A percentile compares a stretch with the other conserved stretches of the same genome.
These are phyloP conservation scores for Cutaneotrichosporon cyanovorans DNA, from an alignment of 1,284 basidiomycete genomes.

Conservation along the genomic window DNA sequence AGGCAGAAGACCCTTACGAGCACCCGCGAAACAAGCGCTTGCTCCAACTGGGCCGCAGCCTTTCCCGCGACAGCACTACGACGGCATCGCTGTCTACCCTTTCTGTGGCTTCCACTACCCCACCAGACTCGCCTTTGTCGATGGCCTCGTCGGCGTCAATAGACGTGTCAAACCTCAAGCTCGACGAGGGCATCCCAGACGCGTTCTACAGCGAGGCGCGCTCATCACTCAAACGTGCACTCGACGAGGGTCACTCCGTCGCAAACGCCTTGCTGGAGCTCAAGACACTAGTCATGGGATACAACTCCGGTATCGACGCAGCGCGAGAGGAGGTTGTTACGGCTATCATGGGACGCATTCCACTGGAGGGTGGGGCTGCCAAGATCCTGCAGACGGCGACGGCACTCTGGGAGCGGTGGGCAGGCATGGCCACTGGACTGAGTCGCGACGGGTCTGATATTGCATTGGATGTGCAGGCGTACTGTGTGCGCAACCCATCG, in stretches of 20 bases:
- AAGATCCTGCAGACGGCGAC: conserved; percentile 23
- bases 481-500: conserved; percentile 7
- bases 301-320: conserved; percentile 43
- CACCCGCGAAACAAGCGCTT: conserved; percentile 43
- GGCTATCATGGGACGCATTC: conserved; percentile 37
- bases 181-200: conserved; percentile 27
- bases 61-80: conserved; percentile 31
- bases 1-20: conserved; percentile 45
- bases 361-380: conserved; percentile 20
- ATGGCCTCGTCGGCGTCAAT: conserved; percentile 12
- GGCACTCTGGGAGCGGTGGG: conserved; percentile 38
- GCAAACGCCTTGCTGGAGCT: conserved; percentile 43
- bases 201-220: conserved; percentile 37
- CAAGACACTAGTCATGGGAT: conserved; percentile 41
- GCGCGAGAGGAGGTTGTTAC: conserved; percentile 41
- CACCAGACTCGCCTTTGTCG: conserved; percentile 24
- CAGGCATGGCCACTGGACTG: conserved; percentile 27
- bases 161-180: conserved; percentile 17
- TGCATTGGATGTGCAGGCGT: conserved; percentile 29
- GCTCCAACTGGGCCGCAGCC: conserved; percentile 40
- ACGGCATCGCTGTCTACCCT: conserved; percentile 40
- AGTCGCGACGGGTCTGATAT: conserved; percentile 30
- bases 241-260: conserved; percentile 41
- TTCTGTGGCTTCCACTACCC: conserved; percentile 38
- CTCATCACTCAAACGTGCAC: conserved; percentile 40